Conservation (phyloP, 768 basidiomycete species). For the Lentinula lateritia region DNA sequence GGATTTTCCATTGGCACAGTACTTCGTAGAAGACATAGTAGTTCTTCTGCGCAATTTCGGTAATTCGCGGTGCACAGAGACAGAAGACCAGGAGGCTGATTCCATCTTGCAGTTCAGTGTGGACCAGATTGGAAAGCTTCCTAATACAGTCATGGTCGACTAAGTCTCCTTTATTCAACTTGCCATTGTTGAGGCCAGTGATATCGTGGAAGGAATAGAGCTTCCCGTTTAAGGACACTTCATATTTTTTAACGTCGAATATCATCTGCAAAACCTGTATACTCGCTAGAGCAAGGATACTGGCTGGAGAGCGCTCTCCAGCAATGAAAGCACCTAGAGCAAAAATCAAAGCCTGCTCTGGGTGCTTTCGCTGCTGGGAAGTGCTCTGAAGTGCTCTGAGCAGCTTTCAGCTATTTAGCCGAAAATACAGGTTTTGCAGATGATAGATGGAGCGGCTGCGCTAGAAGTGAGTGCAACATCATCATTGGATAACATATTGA, state of each 20-base stretch:
- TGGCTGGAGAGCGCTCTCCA: too few relatives aligned
- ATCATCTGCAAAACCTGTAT: too few relatives aligned
- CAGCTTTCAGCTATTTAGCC: too few relatives aligned
- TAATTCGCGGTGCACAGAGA: conserved; percentile 25
- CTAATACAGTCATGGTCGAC: background rate
- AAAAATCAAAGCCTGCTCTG: too few relatives aligned
- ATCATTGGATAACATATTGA: background rate
- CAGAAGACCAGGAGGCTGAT: conserved; percentile 26
- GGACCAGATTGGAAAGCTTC: background rate
- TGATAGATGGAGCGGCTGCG: background rate
- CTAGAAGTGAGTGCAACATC: background rate
- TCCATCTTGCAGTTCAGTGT: conserved; percentile 13
- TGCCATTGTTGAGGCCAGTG: background rate
- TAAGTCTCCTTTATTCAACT: background rate
- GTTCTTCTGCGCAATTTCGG: conserved; percentile 20
- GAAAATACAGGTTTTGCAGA: too few relatives aligned
- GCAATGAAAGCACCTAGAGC: too few relatives aligned
- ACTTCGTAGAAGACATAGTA: conserved; percentile 23
- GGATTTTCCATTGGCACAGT: conserved; percentile 23
- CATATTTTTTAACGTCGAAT: background rate
- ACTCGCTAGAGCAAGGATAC: too few relatives aligned
- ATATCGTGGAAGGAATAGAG: background rate
- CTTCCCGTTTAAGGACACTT: background rate
- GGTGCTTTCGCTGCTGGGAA: too few relatives aligned
- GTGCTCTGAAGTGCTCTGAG: too few relatives aligned